Percentiles rank a stretch among this genome's conserved stretches.
Evolutionary conservation across 2,329 filamentous ascomycete genomes (phyloP).

Genomic region (Pestalotiopsis sp.): DNA sequence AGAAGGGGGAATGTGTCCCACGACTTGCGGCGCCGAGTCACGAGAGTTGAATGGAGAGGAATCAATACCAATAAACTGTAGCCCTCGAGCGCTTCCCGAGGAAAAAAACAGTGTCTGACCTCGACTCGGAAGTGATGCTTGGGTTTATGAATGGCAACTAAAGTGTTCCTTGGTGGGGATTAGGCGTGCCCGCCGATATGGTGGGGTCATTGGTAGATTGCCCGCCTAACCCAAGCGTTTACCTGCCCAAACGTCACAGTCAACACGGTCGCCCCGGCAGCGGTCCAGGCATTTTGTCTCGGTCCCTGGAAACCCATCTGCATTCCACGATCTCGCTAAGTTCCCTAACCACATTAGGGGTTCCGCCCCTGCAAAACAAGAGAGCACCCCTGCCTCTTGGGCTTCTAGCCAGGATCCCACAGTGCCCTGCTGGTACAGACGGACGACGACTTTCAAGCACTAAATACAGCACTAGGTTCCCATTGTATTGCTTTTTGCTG

Average conservation of each 20-base stretch:
- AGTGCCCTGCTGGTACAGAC: not conserved
- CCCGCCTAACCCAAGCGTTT: not conserved
- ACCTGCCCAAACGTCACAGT: slow-evolving; percentile 21
- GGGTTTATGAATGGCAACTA: slow-evolving; percentile 7
- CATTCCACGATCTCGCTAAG: not conserved
- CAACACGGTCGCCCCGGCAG: slow-evolving; percentile 34
- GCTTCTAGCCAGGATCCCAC: not conserved
- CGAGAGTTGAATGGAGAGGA: not conserved
- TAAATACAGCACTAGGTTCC: not conserved
- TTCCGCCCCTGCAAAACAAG: not conserved
- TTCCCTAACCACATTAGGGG: not conserved
- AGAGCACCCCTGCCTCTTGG: not conserved
- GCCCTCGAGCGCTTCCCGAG: not conserved
- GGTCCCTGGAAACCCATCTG: not conserved
- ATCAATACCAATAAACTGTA: not conserved
- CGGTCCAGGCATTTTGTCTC: slow-evolving; percentile 17
- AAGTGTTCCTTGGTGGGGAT: not conserved
- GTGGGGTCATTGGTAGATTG: slow-evolving; percentile 22
- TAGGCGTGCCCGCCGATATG: slow-evolving; percentile 14
- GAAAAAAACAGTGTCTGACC: not conserved
- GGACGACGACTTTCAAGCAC: not conserved
- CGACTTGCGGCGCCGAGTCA: not conserved
- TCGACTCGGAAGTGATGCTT: slow-evolving; percentile 22
- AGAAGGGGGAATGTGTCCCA: not conserved
- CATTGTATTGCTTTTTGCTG: not conserved